Percentiles rank a stretch among this genome's conserved stretches.
These are phyloP conservation scores for Trypanosoma scelopori DNA, from an alignment of 208 protist species.

Conservation along the genomic window DNA sequence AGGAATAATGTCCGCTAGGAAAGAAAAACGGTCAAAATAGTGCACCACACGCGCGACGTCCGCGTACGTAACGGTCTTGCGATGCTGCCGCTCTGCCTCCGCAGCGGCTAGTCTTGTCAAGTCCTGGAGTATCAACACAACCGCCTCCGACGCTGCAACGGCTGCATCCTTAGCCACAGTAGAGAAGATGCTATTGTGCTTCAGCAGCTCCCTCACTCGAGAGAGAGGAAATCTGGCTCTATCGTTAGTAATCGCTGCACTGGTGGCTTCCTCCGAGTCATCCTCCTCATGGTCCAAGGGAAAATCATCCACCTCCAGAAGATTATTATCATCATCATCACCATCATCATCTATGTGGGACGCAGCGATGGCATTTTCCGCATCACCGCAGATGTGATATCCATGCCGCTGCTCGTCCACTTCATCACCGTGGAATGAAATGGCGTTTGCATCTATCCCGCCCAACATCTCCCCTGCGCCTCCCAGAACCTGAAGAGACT, in stretches of 20 bases:
- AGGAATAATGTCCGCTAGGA: conserved; percentile 56
- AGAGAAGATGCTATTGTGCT: conserved; percentile 50
- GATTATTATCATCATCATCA: conserved; percentile 18
- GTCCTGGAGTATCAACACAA: conserved; percentile 62
- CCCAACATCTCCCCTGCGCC: conserved; percentile 8
- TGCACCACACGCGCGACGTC: conserved; percentile 61
- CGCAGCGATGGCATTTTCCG: neutral
- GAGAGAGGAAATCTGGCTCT: conserved; percentile 38
- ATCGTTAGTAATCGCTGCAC: neutral
- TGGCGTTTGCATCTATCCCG: neutral
- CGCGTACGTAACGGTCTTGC: conserved; percentile 68
- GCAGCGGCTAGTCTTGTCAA: conserved; percentile 46
- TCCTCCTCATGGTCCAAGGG: conserved; percentile 4
- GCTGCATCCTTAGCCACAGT: conserved; percentile 59
- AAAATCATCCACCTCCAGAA: conserved; percentile 12
- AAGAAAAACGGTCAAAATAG: conserved; percentile 74
- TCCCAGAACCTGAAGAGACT: neutral
- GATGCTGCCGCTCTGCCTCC: conserved; percentile 46
- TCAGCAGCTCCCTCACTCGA: conserved; percentile 70
- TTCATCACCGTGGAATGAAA: neutral
- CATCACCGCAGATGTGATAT: neutral
- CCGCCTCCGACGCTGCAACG: conserved; percentile 40
- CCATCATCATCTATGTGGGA: conserved; percentile 1
- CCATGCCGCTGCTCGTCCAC: neutral
- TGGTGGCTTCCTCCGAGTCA: neutral